phyloP scores from a whole-genome alignment of 306 rosid species.

The Lathyrus aphaca region DNA sequence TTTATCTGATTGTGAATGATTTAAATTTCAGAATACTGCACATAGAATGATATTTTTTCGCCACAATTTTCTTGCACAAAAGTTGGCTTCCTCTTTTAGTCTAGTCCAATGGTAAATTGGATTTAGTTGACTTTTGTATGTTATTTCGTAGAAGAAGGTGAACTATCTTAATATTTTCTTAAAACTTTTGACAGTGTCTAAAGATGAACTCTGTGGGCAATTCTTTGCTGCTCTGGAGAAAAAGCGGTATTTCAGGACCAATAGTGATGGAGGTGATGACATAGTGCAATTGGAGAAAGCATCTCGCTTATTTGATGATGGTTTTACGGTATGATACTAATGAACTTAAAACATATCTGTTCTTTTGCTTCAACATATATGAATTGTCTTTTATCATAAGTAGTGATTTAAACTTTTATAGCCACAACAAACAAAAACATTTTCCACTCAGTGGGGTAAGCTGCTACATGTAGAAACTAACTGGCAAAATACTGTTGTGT shows the following conservation, averaged over 20 bases:
- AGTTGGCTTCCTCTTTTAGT: conserved; percentile 17
- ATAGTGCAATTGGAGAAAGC: conserved; percentile 74
- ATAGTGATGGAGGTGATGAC: conserved; percentile 79
- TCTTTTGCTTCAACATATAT: conserved; percentile 24
- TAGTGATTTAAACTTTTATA: not conserved
- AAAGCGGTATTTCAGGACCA: conserved; percentile 57
- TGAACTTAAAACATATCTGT: conserved; percentile 5
- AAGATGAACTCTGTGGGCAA: conserved; percentile 80
- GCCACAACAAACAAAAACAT: not conserved
- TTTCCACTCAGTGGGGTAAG: not conserved
- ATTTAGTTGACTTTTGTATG: conserved; percentile 24
- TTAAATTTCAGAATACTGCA: conserved; percentile 5
- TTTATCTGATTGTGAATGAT: conserved; percentile 21
- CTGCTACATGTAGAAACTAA: conserved; percentile 6
- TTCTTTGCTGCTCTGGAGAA: conserved; percentile 84
- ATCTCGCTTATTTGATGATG: conserved; percentile 61
- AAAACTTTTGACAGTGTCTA: conserved; percentile 52
- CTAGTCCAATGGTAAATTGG: conserved; percentile 21
- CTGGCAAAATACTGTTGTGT: not conserved
- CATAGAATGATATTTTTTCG: not conserved
- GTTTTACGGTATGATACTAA: conserved; percentile 56
- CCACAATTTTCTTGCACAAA: not conserved
- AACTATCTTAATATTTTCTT: conserved; percentile 35
- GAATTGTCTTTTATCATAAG: conserved; percentile 12
- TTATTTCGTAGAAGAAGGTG: conserved; percentile 9